These are phyloP conservation scores for Saccharomyces hybrid DNA, from an alignment of 1,139 yeast genomes.

Conservation along the genomic window DNA sequence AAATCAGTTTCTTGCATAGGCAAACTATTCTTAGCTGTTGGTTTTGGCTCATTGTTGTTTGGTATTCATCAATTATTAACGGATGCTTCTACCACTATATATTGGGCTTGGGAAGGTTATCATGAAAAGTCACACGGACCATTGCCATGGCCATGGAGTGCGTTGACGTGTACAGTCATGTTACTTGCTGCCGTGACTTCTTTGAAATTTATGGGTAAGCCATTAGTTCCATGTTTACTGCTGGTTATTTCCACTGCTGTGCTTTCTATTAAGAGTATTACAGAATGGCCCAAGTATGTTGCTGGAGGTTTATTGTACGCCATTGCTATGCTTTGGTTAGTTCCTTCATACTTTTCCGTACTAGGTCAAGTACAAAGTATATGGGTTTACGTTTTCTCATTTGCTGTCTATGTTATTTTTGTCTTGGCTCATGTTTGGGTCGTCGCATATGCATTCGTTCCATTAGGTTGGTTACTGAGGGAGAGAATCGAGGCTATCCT, in stretches of 20 bases:
- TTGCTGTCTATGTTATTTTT: constrained; percentile 47
- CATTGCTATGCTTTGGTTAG: constrained; percentile 51
- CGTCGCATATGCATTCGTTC: constrained; percentile 97
- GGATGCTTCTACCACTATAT: constrained; percentile 75
- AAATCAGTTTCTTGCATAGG: constrained; percentile 4
- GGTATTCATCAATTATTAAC: constrained; percentile 66
- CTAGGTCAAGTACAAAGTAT: constrained; percentile 55
- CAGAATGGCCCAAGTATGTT: constrained; percentile 71
- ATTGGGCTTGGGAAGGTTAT: constrained; percentile 94
- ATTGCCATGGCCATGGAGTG: constrained; percentile 81
- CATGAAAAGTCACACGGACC: constrained; percentile 65
- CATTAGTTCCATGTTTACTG: constrained; percentile 27
- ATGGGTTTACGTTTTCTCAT: constrained; percentile 48
- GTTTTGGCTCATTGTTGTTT: constrained; percentile 72
- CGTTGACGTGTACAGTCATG: constrained; percentile 54
- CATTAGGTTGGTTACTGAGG: constrained; percentile 80
- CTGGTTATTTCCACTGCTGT: constrained; percentile 39
- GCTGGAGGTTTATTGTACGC: constrained; percentile 63
- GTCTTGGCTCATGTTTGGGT: constrained; percentile 87
- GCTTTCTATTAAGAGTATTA: constrained; percentile 19
- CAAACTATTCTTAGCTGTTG: constrained; percentile 38
- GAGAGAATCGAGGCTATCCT: constrained; percentile 79
- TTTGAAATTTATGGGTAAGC: constrained; percentile 23
- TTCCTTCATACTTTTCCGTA: constrained; percentile 57
- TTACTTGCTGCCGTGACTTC: constrained; percentile 44